A percentile compares a stretch with the other conserved stretches of the same genome.
phyloP scores from a whole-genome alignment of 2,329 filamentous ascomycete species.

The Paecilomyces sp. region DNA sequence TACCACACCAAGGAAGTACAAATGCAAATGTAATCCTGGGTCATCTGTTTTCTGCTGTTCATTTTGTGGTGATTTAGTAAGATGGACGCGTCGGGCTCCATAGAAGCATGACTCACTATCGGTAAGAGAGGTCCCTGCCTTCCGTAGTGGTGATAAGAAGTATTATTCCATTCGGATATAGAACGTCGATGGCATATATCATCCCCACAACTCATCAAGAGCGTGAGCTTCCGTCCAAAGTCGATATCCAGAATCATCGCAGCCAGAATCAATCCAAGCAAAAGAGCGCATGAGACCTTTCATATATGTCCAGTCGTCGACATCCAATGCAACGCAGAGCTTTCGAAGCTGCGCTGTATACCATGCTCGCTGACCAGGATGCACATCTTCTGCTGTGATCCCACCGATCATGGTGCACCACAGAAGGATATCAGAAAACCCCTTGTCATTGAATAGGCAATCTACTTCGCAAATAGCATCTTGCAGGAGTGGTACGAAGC shows the following conservation, averaged over 20 bases:
- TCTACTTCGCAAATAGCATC: background rate
- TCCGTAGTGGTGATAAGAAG: too few relatives aligned
- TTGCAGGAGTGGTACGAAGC: constrained; percentile 1
- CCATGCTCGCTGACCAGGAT: constrained; percentile 1
- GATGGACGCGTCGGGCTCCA: too few relatives aligned
- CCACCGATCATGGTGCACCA: constrained; percentile 7
- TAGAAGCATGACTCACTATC: too few relatives aligned
- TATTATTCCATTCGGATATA: too few relatives aligned
- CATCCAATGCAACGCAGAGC: constrained; percentile 1
- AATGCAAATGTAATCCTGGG: too few relatives aligned
- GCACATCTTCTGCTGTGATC: constrained; percentile 7
- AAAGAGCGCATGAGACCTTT: constrained; percentile 5
- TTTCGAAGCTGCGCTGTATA: constrained; percentile 3
- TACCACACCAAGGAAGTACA: too few relatives aligned
- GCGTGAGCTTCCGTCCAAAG: constrained; percentile 2
- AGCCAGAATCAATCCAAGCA: constrained; percentile 7
- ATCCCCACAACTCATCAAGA: background rate
- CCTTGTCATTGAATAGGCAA: background rate
- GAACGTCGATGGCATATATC: too few relatives aligned
- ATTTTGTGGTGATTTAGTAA: too few relatives aligned
- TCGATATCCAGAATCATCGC: constrained; percentile 2
- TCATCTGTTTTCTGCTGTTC: too few relatives aligned
- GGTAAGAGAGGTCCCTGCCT: too few relatives aligned
- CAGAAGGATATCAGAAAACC: constrained; percentile 3
- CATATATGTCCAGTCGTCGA: constrained; percentile 2